phyloP scores from a whole-genome alignment of 768 basidiomycete species.

The Psilocybe cyanescens region DNA sequence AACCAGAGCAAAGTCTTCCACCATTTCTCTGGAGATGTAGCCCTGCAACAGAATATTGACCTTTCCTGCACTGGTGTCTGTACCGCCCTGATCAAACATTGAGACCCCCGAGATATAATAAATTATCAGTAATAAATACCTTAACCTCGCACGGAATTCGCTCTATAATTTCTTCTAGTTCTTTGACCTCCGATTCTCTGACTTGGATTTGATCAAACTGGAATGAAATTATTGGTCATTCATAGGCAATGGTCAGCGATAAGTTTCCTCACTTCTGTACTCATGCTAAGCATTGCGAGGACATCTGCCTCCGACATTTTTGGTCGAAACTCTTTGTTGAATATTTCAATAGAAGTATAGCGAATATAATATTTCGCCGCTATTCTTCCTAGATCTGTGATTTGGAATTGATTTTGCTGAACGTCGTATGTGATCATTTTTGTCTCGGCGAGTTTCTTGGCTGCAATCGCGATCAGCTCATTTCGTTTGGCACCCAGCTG shows the following conservation, averaged over 20 bases:
- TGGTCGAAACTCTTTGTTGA: conserved; percentile 75
- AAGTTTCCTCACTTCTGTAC: conserved; percentile 72
- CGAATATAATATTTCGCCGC: conserved; percentile 97
- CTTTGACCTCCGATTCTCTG: conserved; percentile 86
- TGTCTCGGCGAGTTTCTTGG: conserved; percentile 64
- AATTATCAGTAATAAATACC: conserved; percentile 41
- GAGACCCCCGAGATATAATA: neutral
- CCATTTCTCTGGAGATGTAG: conserved; percentile 76
- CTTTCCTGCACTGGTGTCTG: conserved; percentile 66
- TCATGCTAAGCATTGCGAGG: conserved; percentile 82
- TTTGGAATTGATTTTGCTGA: conserved; percentile 58
- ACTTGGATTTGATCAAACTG: conserved; percentile 96
- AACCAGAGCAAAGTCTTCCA: conserved; percentile 95
- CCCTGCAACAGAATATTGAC: conserved; percentile 95
- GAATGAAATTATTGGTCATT: conserved; percentile 4
- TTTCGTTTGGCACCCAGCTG: conserved; percentile 70
- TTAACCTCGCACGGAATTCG: conserved; percentile 80
- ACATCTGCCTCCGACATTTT: conserved; percentile 95
- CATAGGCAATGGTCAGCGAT: neutral
- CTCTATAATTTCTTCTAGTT: conserved; percentile 73
- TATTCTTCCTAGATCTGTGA: conserved; percentile 93
- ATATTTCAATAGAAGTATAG: conserved; percentile 83
- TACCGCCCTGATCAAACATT: conserved; percentile 51
- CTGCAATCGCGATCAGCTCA: conserved; percentile 69
- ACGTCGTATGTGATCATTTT: conserved; percentile 85